These are phyloP conservation scores for Colletotrichum sojae DNA, from an alignment of 2,329 filamentous ascomycete species.

Conservation along the genomic window DNA sequence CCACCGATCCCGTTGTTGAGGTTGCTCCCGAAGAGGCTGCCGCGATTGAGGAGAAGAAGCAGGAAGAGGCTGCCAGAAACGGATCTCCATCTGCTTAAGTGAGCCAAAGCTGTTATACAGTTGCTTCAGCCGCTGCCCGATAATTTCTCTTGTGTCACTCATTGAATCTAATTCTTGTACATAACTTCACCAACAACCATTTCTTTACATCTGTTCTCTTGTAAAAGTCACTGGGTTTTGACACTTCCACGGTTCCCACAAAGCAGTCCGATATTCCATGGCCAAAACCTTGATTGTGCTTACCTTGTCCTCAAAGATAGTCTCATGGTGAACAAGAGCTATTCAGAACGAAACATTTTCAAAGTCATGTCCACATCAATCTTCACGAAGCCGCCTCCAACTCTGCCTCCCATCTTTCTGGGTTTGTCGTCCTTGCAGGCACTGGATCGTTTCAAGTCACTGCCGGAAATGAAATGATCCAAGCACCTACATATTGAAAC, in stretches of 20 bases:
- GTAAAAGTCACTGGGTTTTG: no score
- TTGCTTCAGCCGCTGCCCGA: no score
- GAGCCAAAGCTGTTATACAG: not conserved
- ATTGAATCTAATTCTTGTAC: not conserved
- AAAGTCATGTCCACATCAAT: no score
- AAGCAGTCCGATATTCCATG: no score
- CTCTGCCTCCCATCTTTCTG: not conserved
- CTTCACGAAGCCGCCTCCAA: no score
- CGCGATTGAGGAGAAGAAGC: constrained; percentile 18
- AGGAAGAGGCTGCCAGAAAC: not conserved
- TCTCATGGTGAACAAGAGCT: no score
- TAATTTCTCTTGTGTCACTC: not conserved
- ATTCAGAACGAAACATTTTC: no score
- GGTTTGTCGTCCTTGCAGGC: not conserved
- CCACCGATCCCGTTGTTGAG: constrained; percentile 30
- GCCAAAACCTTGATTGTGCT: no score
- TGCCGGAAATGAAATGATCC: not conserved
- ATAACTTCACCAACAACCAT: not conserved
- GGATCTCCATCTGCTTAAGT: not conserved
- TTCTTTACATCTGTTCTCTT: no score
- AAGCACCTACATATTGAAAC: not conserved
- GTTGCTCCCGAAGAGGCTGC: constrained; percentile 19
- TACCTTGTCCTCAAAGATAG: no score
- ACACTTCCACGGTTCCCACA: no score
- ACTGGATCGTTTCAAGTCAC: not conserved